phyloP scores from a whole-genome alignment of 495 filamentous ascomycete species.

The Aspergillus asperescens region DNA sequence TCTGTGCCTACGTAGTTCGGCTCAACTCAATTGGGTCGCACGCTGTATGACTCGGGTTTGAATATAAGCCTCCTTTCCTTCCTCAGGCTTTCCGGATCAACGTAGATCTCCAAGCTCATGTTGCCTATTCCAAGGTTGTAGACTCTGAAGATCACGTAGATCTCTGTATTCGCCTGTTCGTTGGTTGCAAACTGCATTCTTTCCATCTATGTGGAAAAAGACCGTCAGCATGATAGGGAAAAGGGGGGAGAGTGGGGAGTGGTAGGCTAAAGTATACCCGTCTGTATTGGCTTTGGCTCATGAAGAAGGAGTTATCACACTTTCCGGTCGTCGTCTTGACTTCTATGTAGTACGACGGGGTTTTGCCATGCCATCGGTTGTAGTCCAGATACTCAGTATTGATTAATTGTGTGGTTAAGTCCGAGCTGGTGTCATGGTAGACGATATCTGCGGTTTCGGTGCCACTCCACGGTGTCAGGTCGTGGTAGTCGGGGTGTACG shows the following conservation, averaged over 20 bases:
- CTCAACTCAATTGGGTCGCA: too few species aligned
- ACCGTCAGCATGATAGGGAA: neutral
- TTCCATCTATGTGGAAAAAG: neutral
- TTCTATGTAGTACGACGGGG: conserved; percentile 40
- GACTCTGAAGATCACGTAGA: conserved; percentile 38
- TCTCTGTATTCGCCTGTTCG: neutral
- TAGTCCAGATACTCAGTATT: conserved; percentile 25
- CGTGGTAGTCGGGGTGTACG: conserved; percentile 31
- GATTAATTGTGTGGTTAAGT: conserved; percentile 31
- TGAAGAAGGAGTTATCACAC: conserved; percentile 36
- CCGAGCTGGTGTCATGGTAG: conserved; percentile 32
- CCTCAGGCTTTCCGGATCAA: conserved; percentile 29
- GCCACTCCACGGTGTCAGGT: conserved; percentile 32
- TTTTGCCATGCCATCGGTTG: conserved; percentile 17
- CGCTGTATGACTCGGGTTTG: too few species aligned
- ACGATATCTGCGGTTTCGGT: conserved; percentile 39
- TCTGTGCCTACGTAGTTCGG: too few species aligned
- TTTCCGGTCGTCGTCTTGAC: conserved; percentile 43
- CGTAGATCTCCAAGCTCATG: conserved; percentile 34
- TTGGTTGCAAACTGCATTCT: neutral
- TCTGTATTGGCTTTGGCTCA: conserved; percentile 37
- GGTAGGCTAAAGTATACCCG: conserved; percentile 27
- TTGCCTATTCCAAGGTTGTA: conserved; percentile 28
- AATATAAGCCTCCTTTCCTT: conserved; percentile 21
- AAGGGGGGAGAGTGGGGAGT: too few species aligned